phyloP scores from a whole-genome alignment of 2,329 filamentous ascomycete species.

The Harringtonia lauricola region DNA sequence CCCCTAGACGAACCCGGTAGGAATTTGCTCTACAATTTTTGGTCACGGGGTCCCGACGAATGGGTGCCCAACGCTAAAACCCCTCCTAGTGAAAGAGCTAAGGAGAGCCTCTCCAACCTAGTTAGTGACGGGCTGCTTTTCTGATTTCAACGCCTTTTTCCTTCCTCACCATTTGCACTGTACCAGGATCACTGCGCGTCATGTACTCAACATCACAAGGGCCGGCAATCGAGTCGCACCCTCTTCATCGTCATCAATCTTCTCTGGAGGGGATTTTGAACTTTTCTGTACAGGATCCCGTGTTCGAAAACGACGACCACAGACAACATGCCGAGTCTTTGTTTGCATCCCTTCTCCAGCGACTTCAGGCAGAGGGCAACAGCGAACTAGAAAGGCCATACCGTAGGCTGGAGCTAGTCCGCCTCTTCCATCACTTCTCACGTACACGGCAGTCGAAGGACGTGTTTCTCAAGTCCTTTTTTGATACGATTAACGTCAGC shows the following conservation, averaged over 20 bases:
- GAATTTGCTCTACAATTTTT: too few relatives aligned
- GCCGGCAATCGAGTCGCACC: background rate
- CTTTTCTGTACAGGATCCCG: background rate
- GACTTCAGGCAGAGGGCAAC: background rate
- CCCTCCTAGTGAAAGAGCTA: too few relatives aligned
- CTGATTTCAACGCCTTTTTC: background rate
- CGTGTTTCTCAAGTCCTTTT: slow-evolving; percentile 1
- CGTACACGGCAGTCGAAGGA: background rate
- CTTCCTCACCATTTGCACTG: background rate
- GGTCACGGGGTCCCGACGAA: too few relatives aligned
- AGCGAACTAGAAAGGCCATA: background rate
- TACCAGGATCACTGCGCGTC: background rate
- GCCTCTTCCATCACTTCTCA: background rate
- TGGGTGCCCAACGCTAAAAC: too few relatives aligned
- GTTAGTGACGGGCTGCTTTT: too few relatives aligned
- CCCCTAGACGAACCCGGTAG: too few relatives aligned
- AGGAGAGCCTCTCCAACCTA: too few relatives aligned
- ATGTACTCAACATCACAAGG: background rate
- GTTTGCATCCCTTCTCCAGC: slow-evolving; percentile 1
- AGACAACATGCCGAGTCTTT: slow-evolving; percentile 1
- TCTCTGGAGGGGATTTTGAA: background rate
- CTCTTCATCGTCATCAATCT: background rate
- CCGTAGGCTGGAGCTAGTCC: background rate
- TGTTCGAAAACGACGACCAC: background rate
- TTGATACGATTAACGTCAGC: background rate